A percentile compares a stretch with the other conserved stretches of the same genome.
These are phyloP conservation scores for Peronospora tabacina DNA, from an alignment of 352 stramenopile genomes.

Conservation along the genomic window DNA sequence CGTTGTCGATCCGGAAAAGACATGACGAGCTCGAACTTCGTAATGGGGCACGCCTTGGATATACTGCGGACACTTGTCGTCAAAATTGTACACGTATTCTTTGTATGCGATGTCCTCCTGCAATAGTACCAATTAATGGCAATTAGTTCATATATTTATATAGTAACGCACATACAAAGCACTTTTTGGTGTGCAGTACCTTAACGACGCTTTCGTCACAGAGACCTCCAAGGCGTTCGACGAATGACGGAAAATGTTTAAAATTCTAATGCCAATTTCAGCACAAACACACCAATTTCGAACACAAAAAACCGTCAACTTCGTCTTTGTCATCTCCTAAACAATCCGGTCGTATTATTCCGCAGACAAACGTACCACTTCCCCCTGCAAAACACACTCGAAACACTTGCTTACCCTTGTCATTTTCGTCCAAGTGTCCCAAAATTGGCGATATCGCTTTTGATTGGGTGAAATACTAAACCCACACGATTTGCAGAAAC, in stretches of 20 bases:
- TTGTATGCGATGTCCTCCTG: conserved; percentile 85
- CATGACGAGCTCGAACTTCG: conserved; percentile 70
- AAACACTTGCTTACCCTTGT: conserved; percentile 67
- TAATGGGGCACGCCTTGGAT: conserved; percentile 81
- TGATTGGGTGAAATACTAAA: conserved; percentile 26
- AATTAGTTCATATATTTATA: background rate
- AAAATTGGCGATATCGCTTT: background rate
- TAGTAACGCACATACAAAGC: background rate
- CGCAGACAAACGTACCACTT: conserved; percentile 47
- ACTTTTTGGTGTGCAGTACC: conserved; percentile 14
- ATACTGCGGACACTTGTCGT: conserved; percentile 82
- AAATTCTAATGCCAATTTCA: conserved; percentile 43
- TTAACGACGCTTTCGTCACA: conserved; percentile 80
- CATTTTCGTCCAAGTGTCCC: conserved; percentile 27
- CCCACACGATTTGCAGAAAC: too few relatives aligned
- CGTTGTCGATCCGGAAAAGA: conserved; percentile 74
- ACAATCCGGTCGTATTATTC: background rate
- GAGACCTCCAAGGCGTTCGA: conserved; percentile 65
- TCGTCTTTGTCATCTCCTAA: background rate
- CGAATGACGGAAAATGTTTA: conserved; percentile 75
- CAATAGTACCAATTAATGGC: background rate
- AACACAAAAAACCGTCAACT: background rate
- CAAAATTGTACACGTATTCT: conserved; percentile 87
- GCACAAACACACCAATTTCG: background rate
- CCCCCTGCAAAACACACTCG: conserved; percentile 72